Evolutionary conservation across 108 stramenopile species (phyloP).

Genomic region (Mediolabrus comicus): DNA sequence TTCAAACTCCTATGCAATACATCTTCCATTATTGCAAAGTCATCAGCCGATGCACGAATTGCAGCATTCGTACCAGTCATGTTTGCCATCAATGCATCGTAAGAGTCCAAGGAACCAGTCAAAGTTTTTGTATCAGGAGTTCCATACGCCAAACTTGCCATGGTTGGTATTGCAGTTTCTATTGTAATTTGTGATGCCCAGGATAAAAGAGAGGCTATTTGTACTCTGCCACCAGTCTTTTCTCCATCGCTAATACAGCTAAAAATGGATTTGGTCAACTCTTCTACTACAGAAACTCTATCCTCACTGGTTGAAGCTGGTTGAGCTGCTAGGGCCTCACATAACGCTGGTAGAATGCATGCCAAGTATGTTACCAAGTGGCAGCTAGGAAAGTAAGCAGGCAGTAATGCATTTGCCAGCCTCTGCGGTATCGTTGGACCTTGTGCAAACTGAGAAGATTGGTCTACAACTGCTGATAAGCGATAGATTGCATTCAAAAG

Average conservation of each 20-base stretch:
- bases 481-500: constrained; percentile 31
- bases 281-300: constrained; percentile 4
- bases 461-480: constrained; percentile 26
- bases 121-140: constrained; percentile 37
- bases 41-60: not conserved
- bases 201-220: constrained; percentile 6
- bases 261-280: constrained; percentile 20
- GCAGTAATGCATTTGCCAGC: constrained; percentile 53
- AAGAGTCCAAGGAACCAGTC: constrained; percentile 29
- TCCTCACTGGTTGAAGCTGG: not conserved
- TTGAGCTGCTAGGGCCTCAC: constrained; percentile 18
- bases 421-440: constrained; percentile 53
- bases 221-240: not conserved
- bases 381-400: constrained; percentile 60
- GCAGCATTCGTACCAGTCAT: not conserved
- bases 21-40: constrained; percentile 16
- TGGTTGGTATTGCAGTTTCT: constrained; percentile 36
- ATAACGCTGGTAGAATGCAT: constrained; percentile 57
- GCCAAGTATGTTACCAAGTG: constrained; percentile 59
- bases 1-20: constrained; percentile 30
- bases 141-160: constrained; percentile 50
- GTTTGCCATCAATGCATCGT: constrained; percentile 28
- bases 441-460: constrained; percentile 9
- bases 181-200: constrained; percentile 26
- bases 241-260: not conserved